Percentiles rank a stretch among this genome's conserved stretches.
phyloP scores from a whole-genome alignment of 257 asterid genomes.

The Sherardia arvensis region DNA sequence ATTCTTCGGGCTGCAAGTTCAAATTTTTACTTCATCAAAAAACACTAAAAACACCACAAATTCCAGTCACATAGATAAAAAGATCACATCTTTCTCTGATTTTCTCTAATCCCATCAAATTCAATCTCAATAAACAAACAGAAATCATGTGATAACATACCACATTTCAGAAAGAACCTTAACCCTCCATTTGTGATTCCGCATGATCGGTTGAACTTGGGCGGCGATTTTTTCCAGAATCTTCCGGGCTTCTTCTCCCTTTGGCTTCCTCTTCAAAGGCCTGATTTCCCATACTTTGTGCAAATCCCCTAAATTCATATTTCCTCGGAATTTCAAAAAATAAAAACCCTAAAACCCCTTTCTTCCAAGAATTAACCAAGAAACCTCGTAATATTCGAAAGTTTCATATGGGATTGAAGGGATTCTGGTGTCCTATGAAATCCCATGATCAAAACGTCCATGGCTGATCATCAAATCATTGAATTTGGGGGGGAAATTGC shows the following conservation, averaged over 20 bases:
- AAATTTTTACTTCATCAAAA: not conserved
- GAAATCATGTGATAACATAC: conserved; percentile 17
- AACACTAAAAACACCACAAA: not conserved
- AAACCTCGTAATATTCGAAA: not conserved
- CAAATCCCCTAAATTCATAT: conserved; percentile 61
- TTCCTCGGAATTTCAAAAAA: not conserved
- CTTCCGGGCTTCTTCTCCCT: conserved; percentile 55
- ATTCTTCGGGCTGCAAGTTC: conserved; percentile 54
- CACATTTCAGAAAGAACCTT: conserved; percentile 80
- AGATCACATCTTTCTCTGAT: not conserved
- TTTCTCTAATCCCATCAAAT: not conserved
- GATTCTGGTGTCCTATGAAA: not conserved
- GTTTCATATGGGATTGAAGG: not conserved
- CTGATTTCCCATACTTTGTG: conserved; percentile 78
- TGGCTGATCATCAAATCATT: not conserved
- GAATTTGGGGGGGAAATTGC: no score
- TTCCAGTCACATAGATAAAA: not conserved
- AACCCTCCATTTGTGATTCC: conserved; percentile 87
- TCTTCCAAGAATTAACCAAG: not conserved
- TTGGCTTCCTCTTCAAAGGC: conserved; percentile 66
- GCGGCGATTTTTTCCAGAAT: conserved; percentile 60
- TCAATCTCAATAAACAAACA: not conserved
- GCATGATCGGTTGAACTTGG: conserved; percentile 94
- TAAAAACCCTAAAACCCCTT: conserved; percentile 15
- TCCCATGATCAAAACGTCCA: not conserved